Evolutionary conservation across 257 asterid species (phyloP).

Genomic region (Penstemon barbatus): DNA sequence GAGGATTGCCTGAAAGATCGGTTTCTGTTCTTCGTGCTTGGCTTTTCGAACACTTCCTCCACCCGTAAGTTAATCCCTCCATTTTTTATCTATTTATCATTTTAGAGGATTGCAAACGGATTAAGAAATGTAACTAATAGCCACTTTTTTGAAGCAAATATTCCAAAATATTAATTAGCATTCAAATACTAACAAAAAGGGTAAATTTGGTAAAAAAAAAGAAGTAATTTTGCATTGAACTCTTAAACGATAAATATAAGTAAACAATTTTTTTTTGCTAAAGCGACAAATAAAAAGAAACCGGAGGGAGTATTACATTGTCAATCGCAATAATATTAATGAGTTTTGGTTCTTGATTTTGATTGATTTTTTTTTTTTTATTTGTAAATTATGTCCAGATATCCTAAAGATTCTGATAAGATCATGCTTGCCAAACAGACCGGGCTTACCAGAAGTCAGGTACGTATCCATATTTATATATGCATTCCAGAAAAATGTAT

Average conservation of each 20-base stretch:
- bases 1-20: conserved; percentile 94
- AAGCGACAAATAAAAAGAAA: no score
- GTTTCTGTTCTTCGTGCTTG: conserved; percentile 97
- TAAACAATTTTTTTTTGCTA: no score
- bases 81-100: no score
- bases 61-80: conserved; percentile 56
- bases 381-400: conserved; percentile 41
- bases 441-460: conserved; percentile 98
- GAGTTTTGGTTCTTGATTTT: neutral
- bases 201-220: no score
- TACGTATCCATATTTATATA: conserved; percentile 18
- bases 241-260: no score
- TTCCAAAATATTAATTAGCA: no score
- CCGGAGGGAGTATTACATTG: neutral
- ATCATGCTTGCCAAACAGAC: conserved; percentile 95
- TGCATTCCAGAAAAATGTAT: neutral
- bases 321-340: neutral
- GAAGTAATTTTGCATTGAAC: no score
- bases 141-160: no score
- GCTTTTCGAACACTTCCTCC: conserved; percentile 98
- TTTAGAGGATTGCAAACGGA: no score
- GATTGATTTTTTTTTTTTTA: neutral
- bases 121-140: no score
- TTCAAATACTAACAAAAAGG: no score
- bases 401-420: conserved; percentile 97